These are phyloP conservation scores for Penicillium glabrum DNA, from an alignment of 2,329 filamentous ascomycete species.

Conservation along the genomic window DNA sequence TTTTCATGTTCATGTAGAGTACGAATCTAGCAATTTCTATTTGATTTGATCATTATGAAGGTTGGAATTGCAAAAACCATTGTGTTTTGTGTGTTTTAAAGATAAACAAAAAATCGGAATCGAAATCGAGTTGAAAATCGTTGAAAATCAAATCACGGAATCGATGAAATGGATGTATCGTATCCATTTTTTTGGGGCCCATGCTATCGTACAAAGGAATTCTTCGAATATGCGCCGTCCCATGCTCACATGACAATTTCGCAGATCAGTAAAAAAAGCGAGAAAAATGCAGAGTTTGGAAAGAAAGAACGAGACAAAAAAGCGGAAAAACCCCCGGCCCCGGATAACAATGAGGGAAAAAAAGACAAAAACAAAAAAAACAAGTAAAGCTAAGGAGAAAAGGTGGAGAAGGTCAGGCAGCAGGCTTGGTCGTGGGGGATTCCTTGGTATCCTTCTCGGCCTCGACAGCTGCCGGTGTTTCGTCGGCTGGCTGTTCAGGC, in stretches of 20 bases:
- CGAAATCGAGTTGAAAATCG: not conserved
- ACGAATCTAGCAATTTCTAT: slow-evolving; percentile 14
- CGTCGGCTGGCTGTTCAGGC: not conserved
- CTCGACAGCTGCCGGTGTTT: not conserved
- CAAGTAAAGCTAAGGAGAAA: not conserved
- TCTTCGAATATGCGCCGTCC: slow-evolving; percentile 15
- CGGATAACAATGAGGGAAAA: not conserved
- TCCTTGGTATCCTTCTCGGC: not conserved
- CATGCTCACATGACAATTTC: slow-evolving; percentile 16
- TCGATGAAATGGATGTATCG: slow-evolving; percentile 1
- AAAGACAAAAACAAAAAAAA: not conserved
- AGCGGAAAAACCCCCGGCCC: not conserved
- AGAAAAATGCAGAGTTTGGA: slow-evolving; percentile 3
- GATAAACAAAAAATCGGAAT: not conserved
- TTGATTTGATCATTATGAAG: not conserved
- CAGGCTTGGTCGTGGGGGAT: not conserved
- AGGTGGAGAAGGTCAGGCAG: not conserved
- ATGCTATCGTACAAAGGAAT: slow-evolving; percentile 22
- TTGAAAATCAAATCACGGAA: not conserved
- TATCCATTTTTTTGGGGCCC: slow-evolving; percentile 11
- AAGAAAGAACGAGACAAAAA: not conserved
- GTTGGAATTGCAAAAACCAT: not conserved
- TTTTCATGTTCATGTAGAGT: slow-evolving; percentile 22
- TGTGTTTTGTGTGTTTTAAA: not conserved
- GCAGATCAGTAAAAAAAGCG: slow-evolving; percentile 1